Evolutionary conservation across 2,329 filamentous ascomycete species (phyloP).

Genomic region (Moelleriella libera): DNA sequence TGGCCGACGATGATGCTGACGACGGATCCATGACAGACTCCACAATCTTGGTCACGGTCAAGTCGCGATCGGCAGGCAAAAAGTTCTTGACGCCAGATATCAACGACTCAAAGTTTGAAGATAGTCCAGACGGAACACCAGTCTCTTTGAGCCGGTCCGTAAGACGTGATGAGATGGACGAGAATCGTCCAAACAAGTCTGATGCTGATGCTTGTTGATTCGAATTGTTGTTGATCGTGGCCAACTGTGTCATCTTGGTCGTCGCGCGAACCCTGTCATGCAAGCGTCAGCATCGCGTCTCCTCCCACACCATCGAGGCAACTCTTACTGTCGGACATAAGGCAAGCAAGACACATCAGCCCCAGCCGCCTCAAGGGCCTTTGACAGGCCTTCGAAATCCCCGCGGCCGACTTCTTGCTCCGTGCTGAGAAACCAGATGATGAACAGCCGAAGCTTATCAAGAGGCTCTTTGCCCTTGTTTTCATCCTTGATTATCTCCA

Average conservation of each 20-base stretch:
- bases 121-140: conserved; percentile 52
- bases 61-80: conserved; percentile 85
- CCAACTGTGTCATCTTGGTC: conserved; percentile 96
- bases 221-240: conserved; percentile 62
- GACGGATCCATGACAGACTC: conserved; percentile 96
- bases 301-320: neutral
- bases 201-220: conserved; percentile 46
- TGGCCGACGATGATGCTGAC: conserved; percentile 76
- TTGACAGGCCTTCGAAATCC: conserved; percentile 78
- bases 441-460: conserved; percentile 86
- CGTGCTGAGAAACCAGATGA: conserved; percentile 94
- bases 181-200: conserved; percentile 87
- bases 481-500: conserved; percentile 71
- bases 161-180: conserved; percentile 76
- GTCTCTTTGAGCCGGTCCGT: conserved; percentile 92
- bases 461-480: conserved; percentile 71
- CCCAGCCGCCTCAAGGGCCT: conserved; percentile 63
- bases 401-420: conserved; percentile 73
- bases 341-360: conserved; percentile 65
- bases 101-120: conserved; percentile 80
- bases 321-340: conserved; percentile 69
- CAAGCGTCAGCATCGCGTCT: neutral
- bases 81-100: conserved; percentile 97
- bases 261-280: conserved; percentile 64
- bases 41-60: conserved; percentile 94